Conservation (phyloP, 805 yeast genomes). For the Trichomonascus vanleenenianus region DNA sequence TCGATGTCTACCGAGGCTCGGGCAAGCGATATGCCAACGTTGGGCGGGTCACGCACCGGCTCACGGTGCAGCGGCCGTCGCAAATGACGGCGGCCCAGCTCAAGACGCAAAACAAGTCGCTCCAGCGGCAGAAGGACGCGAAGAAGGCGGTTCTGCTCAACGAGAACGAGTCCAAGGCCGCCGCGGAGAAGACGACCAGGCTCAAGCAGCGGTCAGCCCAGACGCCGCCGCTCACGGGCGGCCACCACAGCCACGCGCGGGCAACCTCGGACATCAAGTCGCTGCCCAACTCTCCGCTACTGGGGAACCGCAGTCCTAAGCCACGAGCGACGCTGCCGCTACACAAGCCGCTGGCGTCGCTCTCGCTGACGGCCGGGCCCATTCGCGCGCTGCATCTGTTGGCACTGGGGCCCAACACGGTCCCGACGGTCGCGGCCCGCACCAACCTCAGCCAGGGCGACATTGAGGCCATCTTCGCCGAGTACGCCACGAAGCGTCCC, state of each 20-base stretch:
- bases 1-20: constrained; percentile 13
- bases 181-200: background rate
- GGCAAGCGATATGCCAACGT: constrained; percentile 5
- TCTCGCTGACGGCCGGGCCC: constrained; percentile 19
- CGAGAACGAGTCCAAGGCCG: background rate
- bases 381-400: constrained; percentile 37
- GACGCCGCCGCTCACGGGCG: background rate
- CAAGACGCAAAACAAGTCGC: constrained; percentile 16
- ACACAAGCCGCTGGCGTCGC: constrained; percentile 17
- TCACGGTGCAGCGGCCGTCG: constrained; percentile 14
- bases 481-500: constrained; percentile 27
- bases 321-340: constrained; percentile 1
- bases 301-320: too few relatives aligned
- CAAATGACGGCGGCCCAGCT: constrained; percentile 10
- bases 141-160: constrained; percentile 16
- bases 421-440: constrained; percentile 20
- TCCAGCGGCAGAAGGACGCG: constrained; percentile 17
- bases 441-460: constrained; percentile 26
- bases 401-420: constrained; percentile 42
- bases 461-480: constrained; percentile 24
- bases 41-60: constrained; percentile 19
- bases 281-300: background rate
- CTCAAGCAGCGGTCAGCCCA: background rate
- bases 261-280: constrained; percentile 1
- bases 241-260: background rate